Base-by-base conservation (phyloP, 2,329 filamentous ascomycete species). In the Podosphaera leucotricha region DNA sequence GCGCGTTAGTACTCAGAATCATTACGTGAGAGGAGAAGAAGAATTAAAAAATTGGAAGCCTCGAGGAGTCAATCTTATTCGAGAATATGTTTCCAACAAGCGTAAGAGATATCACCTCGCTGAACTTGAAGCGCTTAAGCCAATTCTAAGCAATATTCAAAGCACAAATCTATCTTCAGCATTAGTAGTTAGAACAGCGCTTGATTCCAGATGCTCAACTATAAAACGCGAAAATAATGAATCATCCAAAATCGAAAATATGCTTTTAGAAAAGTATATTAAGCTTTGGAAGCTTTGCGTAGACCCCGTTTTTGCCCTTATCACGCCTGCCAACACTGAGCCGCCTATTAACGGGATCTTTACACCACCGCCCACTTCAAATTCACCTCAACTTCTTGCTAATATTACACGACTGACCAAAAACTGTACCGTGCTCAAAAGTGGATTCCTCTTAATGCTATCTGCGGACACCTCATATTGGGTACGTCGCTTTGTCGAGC, bases 11-110 rank as follows among this genome's bases (percentile, higher is more conserved):
- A 95, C 86, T 15, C 78, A 83, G 47, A 80, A 92, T 54, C 84
- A 92, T 59, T 95, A 94, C 57, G 82, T 98, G 54, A 94, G 93
- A 60, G 90, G 90, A 45, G 86, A 98, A 61, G 90, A 98, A 60
- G 70, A 77, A 41, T 66, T 98, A 35, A 75, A 68, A 2, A 75
- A 76, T 46, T 98, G 90, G 90, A 75, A 77, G 6, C 87, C 90
- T 1, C 73, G 90, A 37, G 85, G 90, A 30, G 81, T 95, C 2
- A 92, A 84, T 0, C 64, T 98, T 0, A 78, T 98, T n/a, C 75
- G 77, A 46, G 90, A 98, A 60, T 93, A 79, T 54, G 78, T 94
- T 44, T 62, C 68, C 10, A 71, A 80, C 5, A 76, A 76, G 47
- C 84, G 81, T 61, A 78, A 80, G 56, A 76, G 76, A 52, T 67